Evolutionary conservation across 768 basidiomycete genomes (phyloP).

Genomic region (Phylloporus rhodoxanthus): DNA sequence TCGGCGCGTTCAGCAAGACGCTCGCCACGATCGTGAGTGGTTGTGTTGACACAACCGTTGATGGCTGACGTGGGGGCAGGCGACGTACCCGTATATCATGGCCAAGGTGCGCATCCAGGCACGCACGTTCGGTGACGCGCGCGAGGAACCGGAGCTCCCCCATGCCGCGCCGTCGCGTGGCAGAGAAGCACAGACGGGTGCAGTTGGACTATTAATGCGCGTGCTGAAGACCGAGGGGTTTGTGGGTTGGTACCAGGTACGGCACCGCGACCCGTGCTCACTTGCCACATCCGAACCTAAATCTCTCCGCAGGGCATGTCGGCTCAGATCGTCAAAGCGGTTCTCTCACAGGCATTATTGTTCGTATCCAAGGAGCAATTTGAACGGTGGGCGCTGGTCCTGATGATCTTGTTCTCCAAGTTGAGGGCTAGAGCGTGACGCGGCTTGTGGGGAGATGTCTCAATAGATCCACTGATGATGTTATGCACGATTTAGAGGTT

Average conservation of each 20-base stretch:
- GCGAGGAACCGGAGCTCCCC: slow-evolving; percentile 19
- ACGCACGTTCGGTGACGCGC: slow-evolving; percentile 50
- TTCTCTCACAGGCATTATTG: slow-evolving; percentile 88
- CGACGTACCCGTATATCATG: slow-evolving; percentile 94
- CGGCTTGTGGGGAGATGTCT: neutral
- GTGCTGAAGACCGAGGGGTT: slow-evolving; percentile 77
- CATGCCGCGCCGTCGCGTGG: neutral
- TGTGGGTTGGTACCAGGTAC: slow-evolving; percentile 91
- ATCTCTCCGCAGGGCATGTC: slow-evolving; percentile 71
- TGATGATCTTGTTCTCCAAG: slow-evolving; percentile 53
- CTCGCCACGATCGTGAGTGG: slow-evolving; percentile 83
- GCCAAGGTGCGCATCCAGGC: slow-evolving; percentile 96
- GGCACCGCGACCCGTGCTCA: slow-evolving; percentile 17
- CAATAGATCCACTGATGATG: neutral
- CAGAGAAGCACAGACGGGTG: slow-evolving; percentile 56
- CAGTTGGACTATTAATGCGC: slow-evolving; percentile 65
- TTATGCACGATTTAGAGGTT: neutral
- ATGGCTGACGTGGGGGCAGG: slow-evolving; percentile 39
- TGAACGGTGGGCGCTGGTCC: slow-evolving; percentile 75
- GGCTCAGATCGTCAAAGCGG: slow-evolving; percentile 94
- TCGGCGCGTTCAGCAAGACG: slow-evolving; percentile 93
- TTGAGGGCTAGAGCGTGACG: slow-evolving; percentile 12
- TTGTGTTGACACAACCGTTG: neutral
- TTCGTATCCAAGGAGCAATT: slow-evolving; percentile 99
- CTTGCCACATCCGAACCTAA: neutral